These are phyloP conservation scores for Wickerhamiella hasegawae DNA, from an alignment of 805 yeast species.

Conservation along the genomic window DNA sequence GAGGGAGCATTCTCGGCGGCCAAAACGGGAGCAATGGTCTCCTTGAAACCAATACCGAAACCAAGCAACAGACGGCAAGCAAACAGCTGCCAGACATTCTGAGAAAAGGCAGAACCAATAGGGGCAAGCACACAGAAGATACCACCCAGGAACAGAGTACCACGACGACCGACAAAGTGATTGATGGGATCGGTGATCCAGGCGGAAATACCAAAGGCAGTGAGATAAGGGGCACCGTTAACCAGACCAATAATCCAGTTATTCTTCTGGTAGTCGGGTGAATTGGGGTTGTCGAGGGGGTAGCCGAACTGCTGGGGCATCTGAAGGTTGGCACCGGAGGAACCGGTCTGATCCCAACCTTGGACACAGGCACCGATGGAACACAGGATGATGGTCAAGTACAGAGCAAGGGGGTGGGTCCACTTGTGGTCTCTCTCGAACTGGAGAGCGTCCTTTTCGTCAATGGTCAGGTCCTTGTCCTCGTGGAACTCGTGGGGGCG, in stretches of 20 bases:
- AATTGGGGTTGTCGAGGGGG: constrained; percentile 7
- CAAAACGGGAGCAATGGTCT: constrained; percentile 53
- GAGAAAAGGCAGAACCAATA: constrained; percentile 43
- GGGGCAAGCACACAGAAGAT: constrained; percentile 46
- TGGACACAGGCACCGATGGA: constrained; percentile 56
- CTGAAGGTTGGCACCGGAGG: constrained; percentile 49
- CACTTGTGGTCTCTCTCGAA: constrained; percentile 34
- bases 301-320: constrained; percentile 33
- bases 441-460: constrained; percentile 20
- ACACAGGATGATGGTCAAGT: constrained; percentile 38
- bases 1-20: constrained; percentile 49
- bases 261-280: constrained; percentile 15
- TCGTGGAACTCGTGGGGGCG: constrained; percentile 20
- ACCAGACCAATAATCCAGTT: constrained; percentile 40
- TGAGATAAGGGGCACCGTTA: constrained; percentile 48
- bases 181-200: constrained; percentile 37
- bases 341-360: constrained; percentile 61
- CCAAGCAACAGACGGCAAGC: constrained; percentile 46
- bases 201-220: constrained; percentile 30
- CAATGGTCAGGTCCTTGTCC: constrained; percentile 16
- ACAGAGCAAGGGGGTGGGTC: constrained; percentile 26
- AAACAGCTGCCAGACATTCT: constrained; percentile 44
- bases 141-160: constrained; percentile 22
- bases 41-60: constrained; percentile 49
- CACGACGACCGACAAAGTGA: constrained; percentile 38